A percentile compares a stretch with the other conserved stretches of the same genome.
phyloP scores from a whole-genome alignment of 2,329 filamentous ascomycete species.

The Metarhizium rileyi region DNA sequence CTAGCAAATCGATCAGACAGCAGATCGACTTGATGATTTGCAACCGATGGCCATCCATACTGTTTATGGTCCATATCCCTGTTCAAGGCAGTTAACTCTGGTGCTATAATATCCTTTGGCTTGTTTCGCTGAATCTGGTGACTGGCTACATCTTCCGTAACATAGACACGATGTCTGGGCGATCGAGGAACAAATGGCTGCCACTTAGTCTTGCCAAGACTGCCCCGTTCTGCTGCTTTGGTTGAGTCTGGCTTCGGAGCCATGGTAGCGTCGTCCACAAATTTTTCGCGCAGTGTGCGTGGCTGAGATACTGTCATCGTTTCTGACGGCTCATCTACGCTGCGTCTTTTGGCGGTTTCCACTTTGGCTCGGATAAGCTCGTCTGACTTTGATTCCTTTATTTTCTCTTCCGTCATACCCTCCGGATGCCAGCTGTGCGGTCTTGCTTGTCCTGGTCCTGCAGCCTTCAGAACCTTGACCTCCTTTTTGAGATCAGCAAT shows the following conservation, averaged over 20 bases:
- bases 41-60: conserved; percentile 11
- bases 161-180: conserved; percentile 27
- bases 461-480: conserved; percentile 33
- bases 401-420: conserved; percentile 7
- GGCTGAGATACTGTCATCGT: conserved; percentile 2
- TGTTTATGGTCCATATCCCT: conserved; percentile 14
- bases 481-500: conserved; percentile 47
- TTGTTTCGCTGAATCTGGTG: conserved; percentile 18
- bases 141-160: conserved; percentile 23
- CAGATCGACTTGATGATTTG: conserved; percentile 32
- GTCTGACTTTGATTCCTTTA: conserved; percentile 12
- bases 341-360: neutral
- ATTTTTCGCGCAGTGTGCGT: conserved; percentile 26
- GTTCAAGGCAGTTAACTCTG: conserved; percentile 18
- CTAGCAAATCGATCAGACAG: conserved; percentile 35
- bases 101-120: conserved; percentile 14
- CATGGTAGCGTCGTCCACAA: conserved; percentile 18
- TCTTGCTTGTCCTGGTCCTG: conserved; percentile 10
- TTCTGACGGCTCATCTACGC: conserved; percentile 10
- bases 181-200: conserved; percentile 32
- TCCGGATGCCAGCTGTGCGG: conserved; percentile 22
- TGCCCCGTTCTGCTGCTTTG: conserved; percentile 15
- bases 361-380: conserved; percentile 2
- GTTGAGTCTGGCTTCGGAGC: conserved; percentile 9
- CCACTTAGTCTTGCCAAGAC: conserved; percentile 27